Base-by-base conservation (phyloP, 768 basidiomycete species). In the Trametes sanguinea region DNA sequence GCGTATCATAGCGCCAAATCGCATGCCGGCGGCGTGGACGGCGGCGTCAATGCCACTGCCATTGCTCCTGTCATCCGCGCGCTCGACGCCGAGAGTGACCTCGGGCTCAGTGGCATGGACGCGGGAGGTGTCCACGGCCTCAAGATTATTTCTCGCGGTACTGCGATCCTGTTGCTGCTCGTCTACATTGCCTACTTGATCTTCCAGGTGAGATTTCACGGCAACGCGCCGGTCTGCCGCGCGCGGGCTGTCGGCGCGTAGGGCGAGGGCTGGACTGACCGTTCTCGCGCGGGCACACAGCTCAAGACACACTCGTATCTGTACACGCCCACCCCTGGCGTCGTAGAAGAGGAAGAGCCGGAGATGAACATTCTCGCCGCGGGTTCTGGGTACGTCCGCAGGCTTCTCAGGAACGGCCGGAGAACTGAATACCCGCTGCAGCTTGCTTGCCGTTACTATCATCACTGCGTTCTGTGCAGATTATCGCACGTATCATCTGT, bases 391-490 rank as follows among this genome's bases (percentile, higher is more conserved):
- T 81, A 37, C 22, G 71, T 71, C 62, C 40, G 6, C 11, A 6
- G 6, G 35, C 27, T 17, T 54, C 17, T 35, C 22, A 27, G 40
- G 39, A 13, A 42, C 16, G 6, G 35, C 35, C 35, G 6, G 35
- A 37, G 11, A 6, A 11, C 35, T 37, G 11, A 37, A 11, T 6
- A 6, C 11, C 35, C 35, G 35, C 11, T 37, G 35, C 56, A 88
- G 89, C 54, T 79, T 97, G 6, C 77, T 94, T 39, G 71, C 75
- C 39, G 86, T 92, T 11, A 95, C 95, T 1, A 77, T 95, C 48
- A 70, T 91, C 48, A 96, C 94, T 0, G 83, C 92, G 0, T 93
- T 96, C 77, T 93, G 91, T 66, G 94, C 95, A 32, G 95, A 97
- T 72, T 91, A 86, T 70, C 75, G 91, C 89, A 71, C 69, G 88